phyloP scores from a whole-genome alignment of 2,329 filamentous ascomycete species.

The Neofusicoccum sp. region DNA sequence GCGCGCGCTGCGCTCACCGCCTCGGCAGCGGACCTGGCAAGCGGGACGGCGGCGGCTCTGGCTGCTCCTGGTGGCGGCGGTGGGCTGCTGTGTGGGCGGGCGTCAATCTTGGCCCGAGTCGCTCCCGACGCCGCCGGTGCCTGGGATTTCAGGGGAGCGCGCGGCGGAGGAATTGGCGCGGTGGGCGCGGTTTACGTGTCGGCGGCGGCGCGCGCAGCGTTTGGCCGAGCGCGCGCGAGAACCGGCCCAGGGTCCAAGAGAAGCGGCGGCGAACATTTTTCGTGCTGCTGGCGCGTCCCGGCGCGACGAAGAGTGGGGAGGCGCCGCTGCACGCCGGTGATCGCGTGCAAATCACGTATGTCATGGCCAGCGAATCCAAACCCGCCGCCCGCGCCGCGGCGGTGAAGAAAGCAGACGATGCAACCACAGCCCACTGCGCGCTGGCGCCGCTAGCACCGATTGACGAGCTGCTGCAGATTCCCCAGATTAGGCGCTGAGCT shows the following conservation, averaged over 20 bases:
- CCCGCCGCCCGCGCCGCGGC: background rate
- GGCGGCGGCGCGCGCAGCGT: too few species aligned
- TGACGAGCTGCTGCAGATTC: background rate
- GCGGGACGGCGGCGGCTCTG: conserved; percentile 14
- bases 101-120: conserved; percentile 13
- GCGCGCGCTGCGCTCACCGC: background rate
- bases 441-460: conserved; percentile 3
- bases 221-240: background rate
- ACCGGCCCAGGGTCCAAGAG: conserved; percentile 8
- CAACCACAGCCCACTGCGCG: conserved; percentile 5
- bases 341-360: conserved; percentile 17
- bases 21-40: conserved; percentile 2
- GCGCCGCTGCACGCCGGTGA: conserved; percentile 16
- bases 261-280: background rate
- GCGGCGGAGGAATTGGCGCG: conserved; percentile 2
- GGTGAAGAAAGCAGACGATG: conserved; percentile 14
- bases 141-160: conserved; percentile 12
- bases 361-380: conserved; percentile 14
- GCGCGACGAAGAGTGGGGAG: conserved; percentile 14
- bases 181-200: background rate
- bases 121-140: conserved; percentile 12
- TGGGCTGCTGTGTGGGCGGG: background rate
- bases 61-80: background rate
- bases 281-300: conserved; percentile 7
- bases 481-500: background rate